Evolutionary conservation across 768 basidiomycete genomes (phyloP).

Genomic region (Hirschioporus abietinus): DNA sequence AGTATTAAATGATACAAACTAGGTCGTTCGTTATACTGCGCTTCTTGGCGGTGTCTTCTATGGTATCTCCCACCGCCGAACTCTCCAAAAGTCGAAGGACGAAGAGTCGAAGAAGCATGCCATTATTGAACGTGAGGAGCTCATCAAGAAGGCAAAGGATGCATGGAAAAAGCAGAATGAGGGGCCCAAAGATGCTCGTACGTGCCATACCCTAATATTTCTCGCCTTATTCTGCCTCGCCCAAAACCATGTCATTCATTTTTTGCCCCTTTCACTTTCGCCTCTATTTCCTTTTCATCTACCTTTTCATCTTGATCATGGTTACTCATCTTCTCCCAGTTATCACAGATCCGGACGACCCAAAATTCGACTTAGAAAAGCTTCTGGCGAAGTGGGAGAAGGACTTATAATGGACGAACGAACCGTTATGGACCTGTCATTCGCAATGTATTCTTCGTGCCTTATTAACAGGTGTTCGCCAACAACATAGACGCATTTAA

Average conservation of each 20-base stretch:
- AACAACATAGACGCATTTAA: not conserved
- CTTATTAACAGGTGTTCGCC: not conserved
- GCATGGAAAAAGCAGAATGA: constrained; percentile 83
- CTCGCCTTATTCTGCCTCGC: constrained; percentile 2
- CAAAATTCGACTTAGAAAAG: constrained; percentile 94
- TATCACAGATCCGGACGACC: constrained; percentile 90
- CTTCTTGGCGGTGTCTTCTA: constrained; percentile 83
- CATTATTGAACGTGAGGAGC: constrained; percentile 63
- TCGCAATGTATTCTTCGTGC: not conserved
- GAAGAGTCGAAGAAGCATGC: constrained; percentile 70
- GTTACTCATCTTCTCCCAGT: constrained; percentile 40
- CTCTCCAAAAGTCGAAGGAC: constrained; percentile 79
- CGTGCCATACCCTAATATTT: constrained; percentile 26
- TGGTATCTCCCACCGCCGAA: constrained; percentile 88
- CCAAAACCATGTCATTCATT: not conserved
- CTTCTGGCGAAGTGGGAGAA: constrained; percentile 72
- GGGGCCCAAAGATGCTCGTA: constrained; percentile 48
- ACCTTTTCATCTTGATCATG: constrained; percentile 5
- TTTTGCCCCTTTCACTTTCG: constrained; percentile 4
- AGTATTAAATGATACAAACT: constrained; percentile 9
- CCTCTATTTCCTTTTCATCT: constrained; percentile 9
- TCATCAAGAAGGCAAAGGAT: constrained; percentile 84
- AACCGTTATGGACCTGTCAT: not conserved
- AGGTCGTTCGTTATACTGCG: constrained; percentile 95
- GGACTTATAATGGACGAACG: constrained; percentile 40